phyloP scores from a whole-genome alignment of 371 early-diverging fungal genomes.

The Mucor circinelloides region DNA sequence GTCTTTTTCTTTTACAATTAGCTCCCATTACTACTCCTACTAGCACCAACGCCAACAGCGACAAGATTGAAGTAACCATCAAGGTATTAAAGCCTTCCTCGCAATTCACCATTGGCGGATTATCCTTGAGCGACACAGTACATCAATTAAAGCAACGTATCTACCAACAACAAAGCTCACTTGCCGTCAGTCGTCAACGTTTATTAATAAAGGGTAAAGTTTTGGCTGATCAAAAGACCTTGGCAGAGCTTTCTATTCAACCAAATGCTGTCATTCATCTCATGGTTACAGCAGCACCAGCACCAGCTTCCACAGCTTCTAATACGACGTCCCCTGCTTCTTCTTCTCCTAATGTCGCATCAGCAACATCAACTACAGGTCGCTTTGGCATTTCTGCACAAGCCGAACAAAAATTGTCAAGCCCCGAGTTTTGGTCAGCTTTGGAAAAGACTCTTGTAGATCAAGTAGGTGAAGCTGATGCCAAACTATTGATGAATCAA shows the following conservation, averaged over 20 bases:
- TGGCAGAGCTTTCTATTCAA: constrained; percentile 52
- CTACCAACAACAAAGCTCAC: constrained; percentile 39
- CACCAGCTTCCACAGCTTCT: constrained; percentile 12
- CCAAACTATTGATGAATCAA: constrained; percentile 20
- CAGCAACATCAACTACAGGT: constrained; percentile 8
- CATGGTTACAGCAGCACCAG: constrained; percentile 54
- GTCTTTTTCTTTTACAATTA: background rate
- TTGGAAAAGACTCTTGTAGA: constrained; percentile 31
- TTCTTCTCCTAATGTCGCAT: background rate
- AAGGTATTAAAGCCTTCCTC: constrained; percentile 53
- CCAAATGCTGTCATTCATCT: constrained; percentile 53
- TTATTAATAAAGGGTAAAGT: constrained; percentile 68
- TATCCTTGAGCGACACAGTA: constrained; percentile 34
- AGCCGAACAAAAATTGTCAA: constrained; percentile 31
- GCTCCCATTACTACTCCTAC: background rate
- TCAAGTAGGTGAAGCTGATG: constrained; percentile 28
- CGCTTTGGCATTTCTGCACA: constrained; percentile 34
- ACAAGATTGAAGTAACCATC: constrained; percentile 32
- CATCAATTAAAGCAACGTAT: constrained; percentile 50
- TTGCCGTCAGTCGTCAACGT: constrained; percentile 50
- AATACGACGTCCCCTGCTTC: background rate
- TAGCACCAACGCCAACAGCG: background rate
- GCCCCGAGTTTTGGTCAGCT: constrained; percentile 39
- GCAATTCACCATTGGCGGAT: constrained; percentile 35
- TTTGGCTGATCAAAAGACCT: constrained; percentile 54